Base-by-base conservation (phyloP, 2,329 filamentous ascomycete genomes). In the Ophiostoma sp. region DNA sequence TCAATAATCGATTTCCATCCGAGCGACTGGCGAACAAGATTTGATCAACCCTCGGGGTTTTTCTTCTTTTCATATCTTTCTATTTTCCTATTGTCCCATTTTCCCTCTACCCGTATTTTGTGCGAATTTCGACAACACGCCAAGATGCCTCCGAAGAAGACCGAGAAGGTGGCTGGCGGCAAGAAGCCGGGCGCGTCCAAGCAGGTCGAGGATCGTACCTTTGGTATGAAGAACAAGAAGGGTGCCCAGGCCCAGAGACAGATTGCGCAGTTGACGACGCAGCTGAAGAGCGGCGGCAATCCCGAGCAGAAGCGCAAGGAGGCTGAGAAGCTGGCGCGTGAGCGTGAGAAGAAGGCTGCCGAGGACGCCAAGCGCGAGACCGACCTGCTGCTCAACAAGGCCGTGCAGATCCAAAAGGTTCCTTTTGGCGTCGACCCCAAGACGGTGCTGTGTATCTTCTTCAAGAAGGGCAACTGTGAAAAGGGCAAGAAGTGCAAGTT, bases 221-320 rank as follows among this genome's bases (percentile, higher is more conserved):
- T 99, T 84, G 95, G 95, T 75, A 98, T 99, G 95, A 99, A 99
- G 82, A 99, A 99, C 78, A 99, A 99, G 84, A 99, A 97, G 84
- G 95, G 95, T 74, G 90, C 87, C 69, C 89, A 87, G 66, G 94
- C 93, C 68, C 92, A 98, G 81, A 96, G 89, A 80, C 87, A 93
- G 74, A 98, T 99, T 77, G 89, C 91, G 69, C 91, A 93, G 75
- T 86, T 99, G 78, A 82, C 88, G 73, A 85, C 88, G 64, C 89
- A 93, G 75, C 85, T 88, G 66, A 87, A 89, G 73, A 84, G 85
- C 68, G 88, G 89, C 74, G 92, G 92, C 71, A 89, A 85, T n/a
- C 87, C 92, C 36, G 94, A 97, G 69, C 89, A 95, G 78, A 98
- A 97, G 84, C 85, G 84, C 75, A 97, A 87, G 75, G 82, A 84